Percentiles rank a stretch among this genome's conserved stretches.
These are phyloP conservation scores for Cytospora piceae DNA, from an alignment of 2,329 filamentous ascomycete genomes.

Conservation along the genomic window DNA sequence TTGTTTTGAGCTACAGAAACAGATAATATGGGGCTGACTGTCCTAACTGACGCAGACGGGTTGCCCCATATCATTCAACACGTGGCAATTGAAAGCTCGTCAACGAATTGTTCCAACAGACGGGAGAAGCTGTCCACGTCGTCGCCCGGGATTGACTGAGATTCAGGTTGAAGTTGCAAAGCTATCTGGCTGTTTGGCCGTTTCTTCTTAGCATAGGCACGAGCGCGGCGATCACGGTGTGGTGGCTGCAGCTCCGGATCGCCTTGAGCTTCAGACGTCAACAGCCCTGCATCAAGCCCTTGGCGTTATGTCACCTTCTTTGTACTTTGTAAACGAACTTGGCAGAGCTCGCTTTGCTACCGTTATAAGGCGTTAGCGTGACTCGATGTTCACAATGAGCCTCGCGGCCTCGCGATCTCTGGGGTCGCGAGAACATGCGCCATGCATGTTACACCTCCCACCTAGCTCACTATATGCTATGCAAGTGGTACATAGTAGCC, in stretches of 20 bases:
- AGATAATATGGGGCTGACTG: not conserved
- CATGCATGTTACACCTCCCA: not conserved
- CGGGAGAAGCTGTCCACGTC: not conserved
- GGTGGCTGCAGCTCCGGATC: conserved; percentile 8
- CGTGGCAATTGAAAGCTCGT: not conserved
- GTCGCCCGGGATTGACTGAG: not conserved
- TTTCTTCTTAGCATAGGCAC: conserved; percentile 18
- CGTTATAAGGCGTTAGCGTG: not conserved
- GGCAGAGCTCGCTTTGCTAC: not conserved
- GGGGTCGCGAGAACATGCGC: not conserved
- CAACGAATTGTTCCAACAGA: not conserved
- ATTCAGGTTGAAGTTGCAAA: not conserved
- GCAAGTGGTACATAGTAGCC: not conserved
- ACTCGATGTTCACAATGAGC: conserved; percentile 5
- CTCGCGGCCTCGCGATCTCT: conserved; percentile 12
- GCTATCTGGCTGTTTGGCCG: not conserved
- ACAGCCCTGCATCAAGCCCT: conserved; percentile 5
- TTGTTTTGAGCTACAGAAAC: not conserved
- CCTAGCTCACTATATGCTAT: not conserved
- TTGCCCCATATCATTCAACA: not conserved
- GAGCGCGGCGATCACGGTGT: conserved; percentile 6
- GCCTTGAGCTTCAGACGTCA: not conserved
- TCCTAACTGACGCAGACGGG: not conserved
- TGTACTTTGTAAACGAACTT: not conserved
- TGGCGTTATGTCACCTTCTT: not conserved